Conservation (phyloP, 139 green algal genomes). For the Chlorella sorokiniana region DNA sequence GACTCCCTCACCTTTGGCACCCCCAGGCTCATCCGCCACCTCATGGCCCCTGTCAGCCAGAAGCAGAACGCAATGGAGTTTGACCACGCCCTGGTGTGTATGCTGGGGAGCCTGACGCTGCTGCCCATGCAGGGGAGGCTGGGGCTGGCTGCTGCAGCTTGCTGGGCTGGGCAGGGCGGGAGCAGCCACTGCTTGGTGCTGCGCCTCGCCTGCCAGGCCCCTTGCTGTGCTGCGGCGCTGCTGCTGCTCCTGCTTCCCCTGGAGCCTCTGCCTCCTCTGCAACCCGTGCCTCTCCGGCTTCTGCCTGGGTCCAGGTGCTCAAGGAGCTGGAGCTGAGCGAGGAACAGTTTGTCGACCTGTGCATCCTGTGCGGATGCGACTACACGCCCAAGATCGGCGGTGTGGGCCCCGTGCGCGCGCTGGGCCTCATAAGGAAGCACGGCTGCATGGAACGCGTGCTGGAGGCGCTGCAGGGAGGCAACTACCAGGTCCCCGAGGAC, state of each 20-base stretch:
- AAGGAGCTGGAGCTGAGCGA: constrained; percentile 64
- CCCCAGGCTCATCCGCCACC: constrained; percentile 83
- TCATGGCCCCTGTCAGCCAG: constrained; percentile 83
- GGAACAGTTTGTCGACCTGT: constrained; percentile 98
- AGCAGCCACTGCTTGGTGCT: too few relatives aligned
- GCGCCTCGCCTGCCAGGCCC: too few relatives aligned
- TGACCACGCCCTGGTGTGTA: constrained; percentile 64
- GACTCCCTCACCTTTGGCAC: constrained; percentile 95
- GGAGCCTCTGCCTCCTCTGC: background rate
- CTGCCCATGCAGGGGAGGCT: too few relatives aligned
- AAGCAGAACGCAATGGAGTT: constrained; percentile 89
- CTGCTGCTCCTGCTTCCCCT: too few relatives aligned
- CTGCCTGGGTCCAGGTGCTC: constrained; percentile 49
- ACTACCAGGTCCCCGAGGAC: constrained; percentile 82
- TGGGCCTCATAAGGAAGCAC: constrained; percentile 83
- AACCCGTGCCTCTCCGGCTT: background rate
- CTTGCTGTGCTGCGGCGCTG: too few relatives aligned
- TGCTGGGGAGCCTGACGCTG: too few relatives aligned
- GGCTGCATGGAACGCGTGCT: constrained; percentile 60
- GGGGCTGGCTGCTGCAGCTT: too few relatives aligned
- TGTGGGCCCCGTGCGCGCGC: constrained; percentile 63
- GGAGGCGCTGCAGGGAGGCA: constrained; percentile 53
- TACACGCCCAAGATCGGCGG: constrained; percentile 86
- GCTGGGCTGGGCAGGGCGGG: too few relatives aligned
- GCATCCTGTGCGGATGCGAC: constrained; percentile 98